Percentiles rank a stretch among this genome's conserved stretches.
These are phyloP conservation scores for Entomortierella beljakovae DNA, from an alignment of 192 early-diverging fungal species.

Conservation along the genomic window DNA sequence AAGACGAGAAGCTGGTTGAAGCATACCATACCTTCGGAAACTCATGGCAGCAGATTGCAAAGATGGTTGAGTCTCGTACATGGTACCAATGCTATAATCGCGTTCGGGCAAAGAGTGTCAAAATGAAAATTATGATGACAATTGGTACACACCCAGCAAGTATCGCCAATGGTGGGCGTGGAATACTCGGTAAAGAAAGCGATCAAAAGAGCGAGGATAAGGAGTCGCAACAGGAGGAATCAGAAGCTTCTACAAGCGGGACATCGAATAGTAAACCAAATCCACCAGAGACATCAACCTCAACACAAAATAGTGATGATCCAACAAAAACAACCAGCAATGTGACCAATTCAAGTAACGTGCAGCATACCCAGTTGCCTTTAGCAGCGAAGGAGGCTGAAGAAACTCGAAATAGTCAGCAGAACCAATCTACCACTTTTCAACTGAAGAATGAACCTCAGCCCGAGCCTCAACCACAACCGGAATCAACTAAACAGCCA, in stretches of 20 bases:
- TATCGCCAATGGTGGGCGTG: slow-evolving; percentile 12
- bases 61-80: slow-evolving; percentile 48
- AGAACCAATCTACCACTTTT: neutral
- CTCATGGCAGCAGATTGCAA: slow-evolving; percentile 54
- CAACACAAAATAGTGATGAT: neutral
- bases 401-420: no score
- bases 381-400: no score
- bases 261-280: neutral
- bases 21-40: slow-evolving; percentile 51
- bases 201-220: neutral
- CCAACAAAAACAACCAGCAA: neutral
- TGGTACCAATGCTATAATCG: slow-evolving; percentile 57
- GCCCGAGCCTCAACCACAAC: no score
- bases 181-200: no score
- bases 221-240: neutral
- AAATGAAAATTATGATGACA: slow-evolving; percentile 41
- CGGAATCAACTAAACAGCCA: no score
- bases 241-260: neutral
- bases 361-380: neutral
- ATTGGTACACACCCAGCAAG: slow-evolving; percentile 28
- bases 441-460: no score
- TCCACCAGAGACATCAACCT: neutral
- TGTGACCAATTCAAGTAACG: neutral
- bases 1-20: slow-evolving; percentile 49
- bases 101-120: slow-evolving; percentile 52